phyloP scores from a whole-genome alignment of 257 asterid species.

The Verbena officinalis region DNA sequence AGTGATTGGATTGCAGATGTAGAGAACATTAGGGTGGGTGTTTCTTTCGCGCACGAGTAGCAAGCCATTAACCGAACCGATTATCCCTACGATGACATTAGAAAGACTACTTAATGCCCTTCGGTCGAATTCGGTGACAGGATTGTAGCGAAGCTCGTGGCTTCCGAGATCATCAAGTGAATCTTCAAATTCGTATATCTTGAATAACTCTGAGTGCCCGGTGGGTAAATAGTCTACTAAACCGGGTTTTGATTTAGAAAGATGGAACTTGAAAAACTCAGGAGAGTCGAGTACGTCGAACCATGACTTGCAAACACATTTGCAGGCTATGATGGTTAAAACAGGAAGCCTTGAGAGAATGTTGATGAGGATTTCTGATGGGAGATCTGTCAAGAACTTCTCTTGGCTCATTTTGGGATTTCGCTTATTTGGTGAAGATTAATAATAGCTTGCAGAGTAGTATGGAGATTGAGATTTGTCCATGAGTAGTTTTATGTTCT shows the following conservation, averaged over 20 bases:
- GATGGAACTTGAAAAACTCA: conserved; percentile 31
- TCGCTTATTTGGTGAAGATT: no score
- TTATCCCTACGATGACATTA: background rate
- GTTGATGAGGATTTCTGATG: conserved; percentile 30
- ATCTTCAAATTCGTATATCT: conserved; percentile 29
- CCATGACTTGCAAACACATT: conserved; percentile 42
- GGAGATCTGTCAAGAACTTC: conserved; percentile 25
- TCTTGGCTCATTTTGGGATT: background rate
- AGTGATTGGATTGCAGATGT: conserved; percentile 47
- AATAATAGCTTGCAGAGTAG: no score
- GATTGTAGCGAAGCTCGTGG: conserved; percentile 32
- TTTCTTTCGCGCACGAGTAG: conserved; percentile 13
- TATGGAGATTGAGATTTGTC: background rate
- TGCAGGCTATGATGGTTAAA: conserved; percentile 2
- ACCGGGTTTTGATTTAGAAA: conserved; percentile 27
- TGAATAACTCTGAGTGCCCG: background rate
- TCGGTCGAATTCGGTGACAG: conserved; percentile 17
- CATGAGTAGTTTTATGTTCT: background rate
- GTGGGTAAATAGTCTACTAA: conserved; percentile 8
- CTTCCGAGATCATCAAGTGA: background rate
- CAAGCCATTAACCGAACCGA: conserved; percentile 36
- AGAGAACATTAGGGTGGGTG: background rate
- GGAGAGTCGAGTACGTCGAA: conserved; percentile 10
- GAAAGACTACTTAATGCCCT: background rate
- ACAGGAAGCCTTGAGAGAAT: conserved; percentile 41